Evolutionary conservation across 208 protist genomes (phyloP).

Genomic region (Trichomonas tenax): DNA sequence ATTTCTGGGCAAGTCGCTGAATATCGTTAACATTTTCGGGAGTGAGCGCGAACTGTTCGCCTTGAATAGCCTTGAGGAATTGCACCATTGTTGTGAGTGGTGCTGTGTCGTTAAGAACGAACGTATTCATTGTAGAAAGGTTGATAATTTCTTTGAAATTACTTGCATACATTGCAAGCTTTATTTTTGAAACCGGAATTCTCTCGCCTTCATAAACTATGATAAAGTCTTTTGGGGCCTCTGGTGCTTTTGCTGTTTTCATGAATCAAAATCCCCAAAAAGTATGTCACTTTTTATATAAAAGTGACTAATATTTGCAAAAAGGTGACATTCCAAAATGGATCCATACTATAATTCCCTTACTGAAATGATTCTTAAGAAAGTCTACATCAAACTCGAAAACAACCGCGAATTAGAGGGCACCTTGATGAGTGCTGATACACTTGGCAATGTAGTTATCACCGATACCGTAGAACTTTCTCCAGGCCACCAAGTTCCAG

Average conservation of each 20-base stretch:
- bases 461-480: neutral
- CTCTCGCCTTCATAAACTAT: neutral
- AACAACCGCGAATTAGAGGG: neutral
- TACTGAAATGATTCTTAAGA: neutral
- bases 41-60: neutral
- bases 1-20: neutral
- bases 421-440: neutral
- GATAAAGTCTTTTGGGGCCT: neutral
- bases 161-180: neutral
- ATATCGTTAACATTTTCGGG: neutral
- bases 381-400: neutral
- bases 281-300: too few relatives aligned
- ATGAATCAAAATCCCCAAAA: neutral
- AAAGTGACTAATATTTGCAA: neutral
- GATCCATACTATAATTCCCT: neutral
- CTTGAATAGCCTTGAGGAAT: neutral
- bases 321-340: neutral
- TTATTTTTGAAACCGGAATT: neutral
- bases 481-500: neutral
- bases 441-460: neutral
- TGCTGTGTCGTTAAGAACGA: neutral
- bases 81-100: neutral
- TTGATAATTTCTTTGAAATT: neutral
- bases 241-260: neutral
- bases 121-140: neutral